Conservation (phyloP, 1,284 basidiomycete species). For the Cerioporus squamosus region DNA sequence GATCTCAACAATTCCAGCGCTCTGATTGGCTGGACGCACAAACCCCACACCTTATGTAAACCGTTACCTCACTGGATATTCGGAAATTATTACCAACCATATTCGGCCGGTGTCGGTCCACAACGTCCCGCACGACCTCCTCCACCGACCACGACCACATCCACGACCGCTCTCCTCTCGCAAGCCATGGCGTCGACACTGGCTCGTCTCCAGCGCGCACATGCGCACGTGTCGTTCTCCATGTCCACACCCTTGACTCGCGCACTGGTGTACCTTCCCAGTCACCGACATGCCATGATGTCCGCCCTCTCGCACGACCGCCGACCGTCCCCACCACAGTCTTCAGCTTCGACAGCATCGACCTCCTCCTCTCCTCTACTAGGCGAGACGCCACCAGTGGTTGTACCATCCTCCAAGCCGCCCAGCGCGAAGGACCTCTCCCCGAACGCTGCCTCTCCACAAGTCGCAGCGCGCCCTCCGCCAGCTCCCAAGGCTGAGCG, state of each 20-base stretch:
- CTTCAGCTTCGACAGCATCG: slow-evolving; percentile 24
- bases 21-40: slow-evolving; percentile 8
- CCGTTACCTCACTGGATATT: background rate
- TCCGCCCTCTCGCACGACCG: slow-evolving; percentile 48
- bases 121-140: background rate
- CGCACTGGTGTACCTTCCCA: slow-evolving; percentile 29
- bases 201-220: slow-evolving; percentile 23
- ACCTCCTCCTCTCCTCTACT: slow-evolving; percentile 37
- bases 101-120: slow-evolving; percentile 15
- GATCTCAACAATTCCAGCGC: background rate
- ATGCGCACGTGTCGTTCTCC: slow-evolving; percentile 15
- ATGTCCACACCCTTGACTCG: slow-evolving; percentile 11
- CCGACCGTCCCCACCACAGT: slow-evolving; percentile 22
- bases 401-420: slow-evolving; percentile 43
- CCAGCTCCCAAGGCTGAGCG: slow-evolving; percentile 66
- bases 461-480: slow-evolving; percentile 72
- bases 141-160: slow-evolving; percentile 9
- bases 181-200: slow-evolving; percentile 24
- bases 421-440: slow-evolving; percentile 44
- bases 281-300: slow-evolving; percentile 60
- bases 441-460: slow-evolving; percentile 66
- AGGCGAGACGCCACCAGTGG: slow-evolving; percentile 54
- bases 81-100: slow-evolving; percentile 9
- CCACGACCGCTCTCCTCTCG: background rate
- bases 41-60: slow-evolving; percentile 23